Base-by-base conservation (phyloP, 2,329 filamentous ascomycete species). In the Botrytis tulipae region DNA sequence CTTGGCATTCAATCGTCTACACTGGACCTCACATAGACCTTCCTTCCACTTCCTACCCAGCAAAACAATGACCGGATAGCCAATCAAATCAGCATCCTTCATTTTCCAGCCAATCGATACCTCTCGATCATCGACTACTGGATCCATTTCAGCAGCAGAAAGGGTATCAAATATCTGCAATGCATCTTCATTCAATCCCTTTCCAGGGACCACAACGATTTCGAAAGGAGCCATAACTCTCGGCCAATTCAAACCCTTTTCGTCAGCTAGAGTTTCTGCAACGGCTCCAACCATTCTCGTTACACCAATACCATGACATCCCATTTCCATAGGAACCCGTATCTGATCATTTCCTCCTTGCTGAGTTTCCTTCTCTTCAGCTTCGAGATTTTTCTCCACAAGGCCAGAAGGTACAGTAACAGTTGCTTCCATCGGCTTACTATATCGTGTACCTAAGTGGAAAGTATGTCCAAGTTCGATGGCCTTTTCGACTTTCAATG, bases 391-490 rank as follows among this genome's bases (percentile, higher is more conserved):
- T 51, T 71, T 76, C 44, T 75, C 59, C 57, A 81, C 80, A 35
- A 75, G 78, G 25, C 78, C 74, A 42, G 70, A 63, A 40, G 83
- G 87, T 40, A 85, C 77, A 22, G 84, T 83, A 3, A 96, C 87
- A 0, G 83, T 85, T 1, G 93, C 92, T 12, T 87, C 84, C 0
- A 99, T 86, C 0, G 94, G 91, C 32, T 88, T 85, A 37, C 92
- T 95, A 84, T 99, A 99, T 44, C 95, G 89, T 1, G 93, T 95
- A 18, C 95, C 95, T 1, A 99, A 90, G 81, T 97, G 91, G 83
- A 99, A 99, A 0, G 96, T 98, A 82, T 99, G 96, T 0, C 94
- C 96, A 25, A 98, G 87, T 83, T 99, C 96, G 68, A 98, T 91
- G 12, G 94, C 93, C 75, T 88, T 91, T 73, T 92, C 87, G 4